Conservation (phyloP, 805 yeast species). For the Saturnispora serradocipensis region DNA sequence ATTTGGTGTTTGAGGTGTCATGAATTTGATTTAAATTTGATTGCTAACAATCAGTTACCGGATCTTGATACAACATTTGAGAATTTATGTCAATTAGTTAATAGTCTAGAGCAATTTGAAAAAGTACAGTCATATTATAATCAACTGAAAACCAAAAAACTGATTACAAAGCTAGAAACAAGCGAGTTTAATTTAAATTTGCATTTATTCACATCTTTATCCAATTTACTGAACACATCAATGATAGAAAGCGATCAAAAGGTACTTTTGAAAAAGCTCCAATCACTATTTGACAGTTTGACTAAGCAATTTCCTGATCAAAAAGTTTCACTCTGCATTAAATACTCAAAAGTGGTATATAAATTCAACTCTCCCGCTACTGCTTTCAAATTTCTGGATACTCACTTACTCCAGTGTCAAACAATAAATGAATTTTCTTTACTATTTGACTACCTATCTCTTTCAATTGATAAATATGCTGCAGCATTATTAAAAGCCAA, state of each 20-base stretch:
- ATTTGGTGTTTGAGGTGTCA: neutral
- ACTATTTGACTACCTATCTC: conserved; percentile 54
- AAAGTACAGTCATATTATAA: conserved; percentile 14
- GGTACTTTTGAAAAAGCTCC: conserved; percentile 2
- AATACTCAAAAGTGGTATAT: conserved; percentile 41
- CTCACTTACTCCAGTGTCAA: conserved; percentile 36
- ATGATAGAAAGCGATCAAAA: neutral
- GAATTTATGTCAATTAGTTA: neutral
- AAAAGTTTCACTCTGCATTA: conserved; percentile 37
- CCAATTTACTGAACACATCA: conserved; percentile 13
- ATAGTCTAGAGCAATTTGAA: neutral
- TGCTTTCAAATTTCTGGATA: conserved; percentile 38
- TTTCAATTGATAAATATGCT: conserved; percentile 39
- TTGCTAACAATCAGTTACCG: neutral
- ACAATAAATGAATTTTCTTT: conserved; percentile 54
- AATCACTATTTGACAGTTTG: conserved; percentile 27
- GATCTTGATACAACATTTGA: conserved; percentile 1
- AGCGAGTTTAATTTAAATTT: neutral
- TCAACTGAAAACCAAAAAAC: conserved; percentile 18
- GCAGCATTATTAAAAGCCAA: conserved; percentile 13
- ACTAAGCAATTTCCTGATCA: conserved; percentile 50
- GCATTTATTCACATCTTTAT: neutral
- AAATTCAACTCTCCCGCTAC: conserved; percentile 28
- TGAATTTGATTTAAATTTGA: neutral
- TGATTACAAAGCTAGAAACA: neutral